Evolutionary conservation across 352 stramenopile species (phyloP).

Genomic region (Globisporangium polare): DNA sequence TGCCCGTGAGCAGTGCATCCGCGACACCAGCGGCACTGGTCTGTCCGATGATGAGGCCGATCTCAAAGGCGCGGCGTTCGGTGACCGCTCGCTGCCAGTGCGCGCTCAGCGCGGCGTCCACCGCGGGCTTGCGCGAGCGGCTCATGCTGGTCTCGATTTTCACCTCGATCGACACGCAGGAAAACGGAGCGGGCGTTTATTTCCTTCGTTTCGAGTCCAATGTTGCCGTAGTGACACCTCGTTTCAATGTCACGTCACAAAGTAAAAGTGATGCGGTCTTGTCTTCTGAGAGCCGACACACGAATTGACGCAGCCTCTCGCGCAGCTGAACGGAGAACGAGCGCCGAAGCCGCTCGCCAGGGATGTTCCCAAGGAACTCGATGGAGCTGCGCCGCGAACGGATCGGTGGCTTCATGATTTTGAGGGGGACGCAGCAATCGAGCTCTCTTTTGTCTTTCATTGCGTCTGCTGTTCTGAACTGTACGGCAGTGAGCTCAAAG

Average conservation of each 20-base stretch:
- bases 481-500: no score
- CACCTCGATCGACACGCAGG: not conserved
- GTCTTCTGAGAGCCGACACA: no score
- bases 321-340: no score
- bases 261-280: no score
- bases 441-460: no score
- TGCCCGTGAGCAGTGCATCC: conserved; percentile 44
- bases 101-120: conserved; percentile 23
- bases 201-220: not conserved
- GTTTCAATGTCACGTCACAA: not conserved
- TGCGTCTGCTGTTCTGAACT: no score
- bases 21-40: conserved; percentile 24
- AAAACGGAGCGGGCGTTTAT: not conserved
- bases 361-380: no score
- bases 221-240: not conserved
- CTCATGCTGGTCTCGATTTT: conserved; percentile 19
- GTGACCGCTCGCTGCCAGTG: conserved; percentile 22
- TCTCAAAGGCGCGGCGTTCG: conserved; percentile 33
- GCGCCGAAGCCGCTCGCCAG: no score
- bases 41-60: conserved; percentile 64
- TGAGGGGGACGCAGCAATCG: no score
- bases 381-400: no score
- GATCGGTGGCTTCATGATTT: no score
- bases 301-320: no score
- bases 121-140: conserved; percentile 22